A percentile compares a stretch with the other conserved stretches of the same genome.
Evolutionary conservation across 768 basidiomycete genomes (phyloP).

Genomic region (Aureoboletus auriporus): DNA sequence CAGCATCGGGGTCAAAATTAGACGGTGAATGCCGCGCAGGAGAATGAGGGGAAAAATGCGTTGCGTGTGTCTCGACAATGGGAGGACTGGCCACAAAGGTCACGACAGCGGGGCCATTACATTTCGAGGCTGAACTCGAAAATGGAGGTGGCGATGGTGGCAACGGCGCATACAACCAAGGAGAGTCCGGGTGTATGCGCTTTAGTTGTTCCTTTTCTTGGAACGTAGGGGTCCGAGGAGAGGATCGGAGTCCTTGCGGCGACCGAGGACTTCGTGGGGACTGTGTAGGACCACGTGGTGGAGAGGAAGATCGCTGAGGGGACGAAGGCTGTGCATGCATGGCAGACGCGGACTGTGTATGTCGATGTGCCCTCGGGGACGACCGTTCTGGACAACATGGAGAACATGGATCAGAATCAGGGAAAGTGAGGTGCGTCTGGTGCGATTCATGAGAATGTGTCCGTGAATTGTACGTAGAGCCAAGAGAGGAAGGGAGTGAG

Average conservation of each 20-base stretch:
- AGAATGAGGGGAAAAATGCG: slow-evolving; percentile 10
- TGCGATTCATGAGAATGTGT: slow-evolving; percentile 26
- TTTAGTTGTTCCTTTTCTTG: slow-evolving; percentile 11
- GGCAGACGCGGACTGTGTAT: slow-evolving; percentile 13
- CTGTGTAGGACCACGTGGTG: slow-evolving; percentile 6
- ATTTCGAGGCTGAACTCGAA: slow-evolving; percentile 28
- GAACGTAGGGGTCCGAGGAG: slow-evolving; percentile 19
- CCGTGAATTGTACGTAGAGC: slow-evolving; percentile 23
- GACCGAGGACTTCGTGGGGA: slow-evolving; percentile 18
- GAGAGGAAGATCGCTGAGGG: slow-evolving; percentile 3
- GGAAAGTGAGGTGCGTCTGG: slow-evolving; percentile 19
- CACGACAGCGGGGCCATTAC: slow-evolving; percentile 18
- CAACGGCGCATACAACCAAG: slow-evolving; percentile 27
- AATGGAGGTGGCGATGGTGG: slow-evolving; percentile 28
- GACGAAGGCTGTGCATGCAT: slow-evolving; percentile 2
- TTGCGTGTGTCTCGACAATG: slow-evolving; percentile 5
- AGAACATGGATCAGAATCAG: slow-evolving; percentile 15
- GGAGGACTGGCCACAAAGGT: slow-evolving; percentile 20
- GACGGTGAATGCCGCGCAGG: slow-evolving; percentile 23
- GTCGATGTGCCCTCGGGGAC: slow-evolving; percentile 5
- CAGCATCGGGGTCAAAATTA: slow-evolving; percentile 61
- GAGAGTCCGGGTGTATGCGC: slow-evolving; percentile 16
- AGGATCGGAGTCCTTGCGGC: slow-evolving; percentile 11
- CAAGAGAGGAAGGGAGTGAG: slow-evolving; percentile 28
- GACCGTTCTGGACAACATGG: slow-evolving; percentile 5